Base-by-base conservation (phyloP, 148 eudicot species). In the Rhododendron molle region DNA sequence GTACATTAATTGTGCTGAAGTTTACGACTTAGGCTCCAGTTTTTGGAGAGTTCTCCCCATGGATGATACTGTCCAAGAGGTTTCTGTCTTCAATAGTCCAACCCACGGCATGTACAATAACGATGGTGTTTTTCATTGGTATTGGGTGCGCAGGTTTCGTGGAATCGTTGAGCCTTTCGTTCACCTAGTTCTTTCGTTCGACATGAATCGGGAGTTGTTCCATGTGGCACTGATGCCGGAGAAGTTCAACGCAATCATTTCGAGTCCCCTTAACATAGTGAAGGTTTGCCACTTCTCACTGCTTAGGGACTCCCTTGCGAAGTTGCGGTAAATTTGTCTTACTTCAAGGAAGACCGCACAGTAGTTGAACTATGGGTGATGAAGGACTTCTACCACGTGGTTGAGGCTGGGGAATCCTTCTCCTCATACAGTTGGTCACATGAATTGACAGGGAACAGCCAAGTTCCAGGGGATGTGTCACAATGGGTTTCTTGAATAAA, bases 391-490 rank as follows among this genome's bases (percentile, higher is more conserved):
- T 5, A 21, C 65, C 2, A 10, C n/a, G 10, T 5, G n/a, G 65
- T 58, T 58, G 65, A 58, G 26, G 65, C n/a, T 58, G 26, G 65
- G 65, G n/a, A 58, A 58, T 58, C 65, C 12, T 18, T 10, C 8
- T 49, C 52, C 47, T 11, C 32, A 13, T 18, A 15, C 21, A 36
- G 4, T 7, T 76, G 49, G 79, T 36, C 47, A 40, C 79, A 58
- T 58, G 65, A 58, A 21, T 58, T 20, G 4, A 58, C n/a, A 20
- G 65, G 65, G 65, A 58, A 18, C 79, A 7, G 13, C 44, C 28
- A 15, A 0, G 2, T 76, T 7, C n/a, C 10, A 1, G 4, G 7
- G 7, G 0, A 5, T 38, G 47, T 2, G 15, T 7, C n/a, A 18
- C 47, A 6, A 16, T 0, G 28, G 47, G 79, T 36, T 76, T 76